A percentile compares a stretch with the other conserved stretches of the same genome.
Evolutionary conservation across 1,139 yeast genomes (phyloP).

Genomic region (Yamadazyma sp.): DNA sequence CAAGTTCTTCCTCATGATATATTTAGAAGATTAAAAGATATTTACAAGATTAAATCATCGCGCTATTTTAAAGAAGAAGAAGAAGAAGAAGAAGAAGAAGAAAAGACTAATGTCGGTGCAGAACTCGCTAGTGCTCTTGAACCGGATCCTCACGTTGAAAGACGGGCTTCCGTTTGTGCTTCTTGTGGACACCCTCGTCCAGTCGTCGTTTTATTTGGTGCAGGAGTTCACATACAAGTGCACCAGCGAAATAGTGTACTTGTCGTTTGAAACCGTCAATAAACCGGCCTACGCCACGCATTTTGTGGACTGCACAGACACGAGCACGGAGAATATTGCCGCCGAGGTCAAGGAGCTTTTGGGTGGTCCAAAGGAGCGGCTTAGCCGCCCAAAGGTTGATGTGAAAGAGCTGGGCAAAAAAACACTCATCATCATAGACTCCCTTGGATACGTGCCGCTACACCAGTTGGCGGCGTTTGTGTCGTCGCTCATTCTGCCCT

Average conservation of each 20-base stretch:
- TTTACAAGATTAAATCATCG: background rate
- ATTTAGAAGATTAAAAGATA: too few relatives aligned
- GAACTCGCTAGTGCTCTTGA: constrained; percentile 53
- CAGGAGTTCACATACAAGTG: constrained; percentile 48
- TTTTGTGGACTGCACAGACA: constrained; percentile 48
- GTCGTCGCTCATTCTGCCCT: constrained; percentile 54
- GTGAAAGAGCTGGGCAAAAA: too few relatives aligned
- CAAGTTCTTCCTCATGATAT: constrained; percentile 1
- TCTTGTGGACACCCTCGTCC: constrained; percentile 66
- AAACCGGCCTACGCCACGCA: constrained; percentile 50
- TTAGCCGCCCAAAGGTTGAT: constrained; percentile 8
- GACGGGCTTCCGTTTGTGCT: constrained; percentile 75
- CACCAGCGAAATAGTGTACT: constrained; percentile 28
- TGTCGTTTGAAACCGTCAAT: constrained; percentile 64
- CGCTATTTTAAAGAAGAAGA: too few relatives aligned
- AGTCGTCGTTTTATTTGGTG: constrained; percentile 58
- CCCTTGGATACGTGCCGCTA: constrained; percentile 58
- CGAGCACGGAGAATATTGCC: constrained; percentile 21
- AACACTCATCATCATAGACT: constrained; percentile 58
- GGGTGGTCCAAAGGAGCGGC: background rate
- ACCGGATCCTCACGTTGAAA: constrained; percentile 62
- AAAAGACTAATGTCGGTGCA: constrained; percentile 43
- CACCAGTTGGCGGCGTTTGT: constrained; percentile 53
- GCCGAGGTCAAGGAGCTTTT: constrained; percentile 19
- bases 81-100: too few relatives aligned